Evolutionary conservation across 306 rosid species (phyloP).

Genomic region (Vigna radiata): DNA sequence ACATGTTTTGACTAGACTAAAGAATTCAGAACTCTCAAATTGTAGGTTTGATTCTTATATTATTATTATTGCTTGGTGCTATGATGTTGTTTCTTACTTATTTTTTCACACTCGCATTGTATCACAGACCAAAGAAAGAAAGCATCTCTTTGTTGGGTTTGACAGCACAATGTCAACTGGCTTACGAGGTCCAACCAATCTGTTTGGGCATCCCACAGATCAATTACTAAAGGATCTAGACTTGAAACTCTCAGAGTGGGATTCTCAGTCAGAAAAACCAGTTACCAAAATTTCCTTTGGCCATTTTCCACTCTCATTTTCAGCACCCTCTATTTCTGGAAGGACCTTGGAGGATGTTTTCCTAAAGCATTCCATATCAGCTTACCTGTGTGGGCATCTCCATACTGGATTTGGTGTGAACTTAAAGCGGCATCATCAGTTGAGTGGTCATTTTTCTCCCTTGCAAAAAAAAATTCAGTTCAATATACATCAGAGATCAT

Average conservation of each 20-base stretch:
- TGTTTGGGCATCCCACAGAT: slow-evolving; percentile 94
- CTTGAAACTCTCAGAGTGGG: slow-evolving; percentile 81
- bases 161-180: slow-evolving; percentile 82
- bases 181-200: slow-evolving; percentile 93
- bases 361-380: slow-evolving; percentile 82
- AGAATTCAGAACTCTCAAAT: slow-evolving; percentile 21
- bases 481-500: slow-evolving; percentile 60
- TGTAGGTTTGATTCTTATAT: slow-evolving; percentile 16
- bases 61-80: slow-evolving; percentile 33
- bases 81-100: slow-evolving; percentile 40
- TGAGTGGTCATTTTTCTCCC: slow-evolving; percentile 51
- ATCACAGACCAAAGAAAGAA: slow-evolving; percentile 63
- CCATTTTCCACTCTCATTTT: slow-evolving; percentile 94
- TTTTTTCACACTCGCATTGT: slow-evolving; percentile 39
- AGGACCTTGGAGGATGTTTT: slow-evolving; percentile 78
- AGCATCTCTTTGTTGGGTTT: slow-evolving; percentile 88
- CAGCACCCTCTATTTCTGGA: slow-evolving; percentile 70
- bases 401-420: slow-evolving; percentile 83
- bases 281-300: slow-evolving; percentile 88
- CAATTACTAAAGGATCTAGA: slow-evolving; percentile 72
- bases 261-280: slow-evolving; percentile 65
- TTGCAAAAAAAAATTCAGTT: slow-evolving; percentile 65
- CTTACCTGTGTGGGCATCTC: slow-evolving; percentile 94
- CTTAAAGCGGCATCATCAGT: slow-evolving; percentile 86
- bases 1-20: slow-evolving; percentile 18